A percentile compares a stretch with the other conserved stretches of the same genome.
phyloP scores from a whole-genome alignment of 2,329 filamentous ascomycete genomes.

The Emydomyces testavorans region DNA sequence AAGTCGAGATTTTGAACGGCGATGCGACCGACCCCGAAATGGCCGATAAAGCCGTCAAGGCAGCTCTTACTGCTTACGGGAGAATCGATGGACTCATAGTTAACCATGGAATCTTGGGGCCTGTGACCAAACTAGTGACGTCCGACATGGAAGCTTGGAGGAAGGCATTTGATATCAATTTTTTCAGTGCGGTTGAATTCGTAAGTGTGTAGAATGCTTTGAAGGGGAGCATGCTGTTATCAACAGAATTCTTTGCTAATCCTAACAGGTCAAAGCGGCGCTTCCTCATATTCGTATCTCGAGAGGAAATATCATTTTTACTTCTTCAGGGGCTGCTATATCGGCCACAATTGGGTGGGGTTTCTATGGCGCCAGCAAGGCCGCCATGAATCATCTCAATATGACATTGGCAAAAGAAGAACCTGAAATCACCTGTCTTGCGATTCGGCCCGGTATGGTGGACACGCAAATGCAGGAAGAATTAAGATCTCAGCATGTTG shows the following conservation, averaged over 20 bases:
- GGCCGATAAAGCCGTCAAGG: constrained; percentile 50
- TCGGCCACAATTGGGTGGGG: constrained; percentile 62
- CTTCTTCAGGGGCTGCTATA: constrained; percentile 65
- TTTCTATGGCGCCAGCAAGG: constrained; percentile 72
- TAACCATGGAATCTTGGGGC: constrained; percentile 75
- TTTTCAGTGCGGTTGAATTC: constrained; percentile 71
- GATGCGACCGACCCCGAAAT: constrained; percentile 46
- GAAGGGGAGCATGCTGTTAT: constrained; percentile 15
- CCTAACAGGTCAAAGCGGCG: constrained; percentile 53
- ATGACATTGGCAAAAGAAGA: constrained; percentile 66
- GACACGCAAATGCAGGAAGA: constrained; percentile 86
- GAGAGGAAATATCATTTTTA: constrained; percentile 62
- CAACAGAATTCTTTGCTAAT: background rate
- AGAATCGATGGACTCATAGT: constrained; percentile 69
- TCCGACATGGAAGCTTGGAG: constrained; percentile 64
- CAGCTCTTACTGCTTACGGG: constrained; percentile 55
- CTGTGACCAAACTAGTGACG: constrained; percentile 59
- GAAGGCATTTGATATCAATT: constrained; percentile 65
- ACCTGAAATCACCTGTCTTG: constrained; percentile 58
- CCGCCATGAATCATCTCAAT: constrained; percentile 68
- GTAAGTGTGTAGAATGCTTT: constrained; percentile 39
- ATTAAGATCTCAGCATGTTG: constrained; percentile 57
- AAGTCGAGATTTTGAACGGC: constrained; percentile 47
- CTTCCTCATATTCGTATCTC: constrained; percentile 57
- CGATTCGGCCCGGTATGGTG: constrained; percentile 67